A percentile compares a stretch with the other conserved stretches of the same genome.
phyloP scores from a whole-genome alignment of 257 asterid genomes.

The Ligustrum vulgare region DNA sequence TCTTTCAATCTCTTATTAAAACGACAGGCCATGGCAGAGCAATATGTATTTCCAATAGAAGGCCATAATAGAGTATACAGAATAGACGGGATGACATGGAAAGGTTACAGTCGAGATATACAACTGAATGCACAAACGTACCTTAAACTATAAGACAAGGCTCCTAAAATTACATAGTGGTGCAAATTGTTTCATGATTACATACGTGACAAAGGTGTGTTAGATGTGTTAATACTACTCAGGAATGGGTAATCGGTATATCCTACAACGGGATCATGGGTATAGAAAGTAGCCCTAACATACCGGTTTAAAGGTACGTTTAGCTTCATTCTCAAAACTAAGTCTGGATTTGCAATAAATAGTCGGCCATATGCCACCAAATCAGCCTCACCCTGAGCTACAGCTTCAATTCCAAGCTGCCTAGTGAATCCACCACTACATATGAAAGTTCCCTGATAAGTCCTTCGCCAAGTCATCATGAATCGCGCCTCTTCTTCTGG shows the following conservation, averaged over 20 bases:
- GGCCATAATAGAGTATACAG: neutral
- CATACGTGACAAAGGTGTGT: conserved; percentile 35
- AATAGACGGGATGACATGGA: neutral
- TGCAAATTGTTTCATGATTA: conserved; percentile 5
- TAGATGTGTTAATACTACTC: conserved; percentile 10
- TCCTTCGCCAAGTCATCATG: conserved; percentile 56
- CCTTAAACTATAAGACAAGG: neutral
- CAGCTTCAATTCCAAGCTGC: conserved; percentile 59
- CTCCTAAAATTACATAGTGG: neutral
- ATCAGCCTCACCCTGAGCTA: conserved; percentile 56
- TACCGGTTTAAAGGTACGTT: conserved; percentile 54
- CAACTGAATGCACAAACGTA: neutral
- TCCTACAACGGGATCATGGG: conserved; percentile 63
- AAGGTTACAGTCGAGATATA: neutral
- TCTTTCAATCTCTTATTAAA: neutral
- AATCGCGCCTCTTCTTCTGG: conserved; percentile 67
- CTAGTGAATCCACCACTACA: conserved; percentile 72
- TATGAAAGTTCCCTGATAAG: conserved; percentile 64
- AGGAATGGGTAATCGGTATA: conserved; percentile 69
- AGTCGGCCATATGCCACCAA: conserved; percentile 62
- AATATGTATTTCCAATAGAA: no score
- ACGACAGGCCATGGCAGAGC: neutral
- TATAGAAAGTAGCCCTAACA: conserved; percentile 61
- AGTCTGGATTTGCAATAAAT: conserved; percentile 71
- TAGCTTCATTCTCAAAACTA: conserved; percentile 51